Evolutionary conservation across 495 filamentous ascomycete genomes (phyloP), one percentile per base, ranked within the genome.

Genomic region (Cladorrhinum samala): DNA sequence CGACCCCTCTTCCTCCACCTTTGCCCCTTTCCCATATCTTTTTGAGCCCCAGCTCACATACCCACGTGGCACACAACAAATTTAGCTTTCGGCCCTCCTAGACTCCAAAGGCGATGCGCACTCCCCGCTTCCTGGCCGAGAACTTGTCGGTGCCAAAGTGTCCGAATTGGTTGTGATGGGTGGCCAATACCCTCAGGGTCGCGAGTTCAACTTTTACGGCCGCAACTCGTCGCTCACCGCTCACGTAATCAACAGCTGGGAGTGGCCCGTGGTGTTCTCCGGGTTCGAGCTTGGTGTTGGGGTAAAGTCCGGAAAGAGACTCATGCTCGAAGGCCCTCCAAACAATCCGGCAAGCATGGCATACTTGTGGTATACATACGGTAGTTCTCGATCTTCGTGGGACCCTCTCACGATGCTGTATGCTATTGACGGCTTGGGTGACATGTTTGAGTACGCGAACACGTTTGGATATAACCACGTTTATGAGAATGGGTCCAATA

Each of bases 161-260:
- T 52, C 60, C 2, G 70, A 78, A 50, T 61, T 78, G 2, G 69
- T 76, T 0, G 37, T 77, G 6, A 75, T 77, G 72, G 75, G 75
- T 24, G 76, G 76, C 2, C 52, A 17, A 9, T 77, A 77, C 36
- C 73, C 76, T 2, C 63, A 57, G 3, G 74, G 73, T 6, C 49
- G 54, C 24, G 68, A 71, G 20, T 77, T 64, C 56, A 77, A 77
- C 49, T 77, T 77, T 30, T 69, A 49, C 20, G 72, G 69, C 5
- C 51, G 50, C 36, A 70, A 71, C 39, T 50, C 73, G 0, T 42
- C 42, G 1, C 50, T 37, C 0, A 59, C 75, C 0, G 61, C 64
- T 3, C 65, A 69, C 33, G 74, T 75, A 2, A 53, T 76, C 1
- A 68, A 72, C 45, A 68, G 55, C 0, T 78, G 73, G 74, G 62